Conservation (phyloP, 2,329 filamentous ascomycete genomes). For the Aspergillus sp. region DNA sequence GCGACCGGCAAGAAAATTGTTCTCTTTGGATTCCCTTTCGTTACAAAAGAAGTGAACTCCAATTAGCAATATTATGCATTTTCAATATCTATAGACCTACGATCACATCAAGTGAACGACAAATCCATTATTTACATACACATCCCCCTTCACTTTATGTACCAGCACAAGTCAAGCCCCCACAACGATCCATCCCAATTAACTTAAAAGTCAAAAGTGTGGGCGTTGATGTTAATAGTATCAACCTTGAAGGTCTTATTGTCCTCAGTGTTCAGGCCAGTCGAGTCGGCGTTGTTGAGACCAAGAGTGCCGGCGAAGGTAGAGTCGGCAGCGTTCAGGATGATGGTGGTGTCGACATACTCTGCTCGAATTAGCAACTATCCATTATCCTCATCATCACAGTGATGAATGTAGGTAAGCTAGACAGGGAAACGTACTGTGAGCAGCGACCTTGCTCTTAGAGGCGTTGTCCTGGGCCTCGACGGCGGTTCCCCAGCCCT, state of each 20-base stretch:
- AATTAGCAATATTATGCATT: no score
- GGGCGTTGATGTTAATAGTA: conserved; percentile 28
- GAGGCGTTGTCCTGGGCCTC: conserved; percentile 32
- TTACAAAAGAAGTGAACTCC: no score
- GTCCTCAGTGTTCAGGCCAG: conserved; percentile 26
- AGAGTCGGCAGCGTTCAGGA: conserved; percentile 27
- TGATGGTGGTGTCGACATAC: conserved; percentile 30
- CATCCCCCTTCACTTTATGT: no score
- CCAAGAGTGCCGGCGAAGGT: conserved; percentile 28
- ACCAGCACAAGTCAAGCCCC: no score
- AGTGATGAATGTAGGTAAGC: neutral
- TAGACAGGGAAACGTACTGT: conserved; percentile 23
- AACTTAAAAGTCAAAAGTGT: conserved; percentile 18
- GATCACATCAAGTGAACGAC: no score
- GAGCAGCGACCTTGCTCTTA: conserved; percentile 25
- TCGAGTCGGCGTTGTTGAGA: conserved; percentile 26
- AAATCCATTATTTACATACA: no score
- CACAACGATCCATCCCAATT: no score
- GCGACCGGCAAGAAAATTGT: no score
- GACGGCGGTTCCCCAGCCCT: conserved; percentile 34
- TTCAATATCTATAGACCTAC: no score
- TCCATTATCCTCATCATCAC: neutral
- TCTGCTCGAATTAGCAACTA: conserved; percentile 15
- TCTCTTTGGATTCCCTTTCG: no score
- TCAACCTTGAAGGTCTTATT: conserved; percentile 29